Evolutionary conservation across 2,329 filamentous ascomycete species (phyloP), one percentile per base, ranked within the genome.

Genomic region (Ramichloridium luteum): DNA sequence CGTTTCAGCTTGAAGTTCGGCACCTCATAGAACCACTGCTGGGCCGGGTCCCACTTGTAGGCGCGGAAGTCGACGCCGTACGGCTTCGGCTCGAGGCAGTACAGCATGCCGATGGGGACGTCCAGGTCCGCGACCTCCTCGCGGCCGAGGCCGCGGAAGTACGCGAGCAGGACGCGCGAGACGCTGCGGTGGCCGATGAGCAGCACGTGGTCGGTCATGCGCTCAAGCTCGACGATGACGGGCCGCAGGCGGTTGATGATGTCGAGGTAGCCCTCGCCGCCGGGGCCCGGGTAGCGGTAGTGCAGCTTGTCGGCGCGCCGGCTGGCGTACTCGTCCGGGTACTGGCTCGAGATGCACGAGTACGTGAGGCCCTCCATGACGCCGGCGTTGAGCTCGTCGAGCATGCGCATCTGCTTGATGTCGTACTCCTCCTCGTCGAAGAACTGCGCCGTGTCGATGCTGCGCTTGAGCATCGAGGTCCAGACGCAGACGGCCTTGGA

Each of bases 11-110:
- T 75, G 59, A 90, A 96, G 49, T 86, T 69, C n/a, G 78, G 80
- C 27, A 92, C 60, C 53, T 90, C 77, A 37, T 90, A 76, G 48
- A 98, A 98, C 70, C 78, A 84, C 40, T 79, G 75, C 13, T 63
- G 71, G 3, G 69, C 65, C 40, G 82, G 72, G 52, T 93, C 82
- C 62, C 93, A 98, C 39, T 77, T 74, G 65, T 93, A 98, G 1
- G 85, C 88, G 55, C 93, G 88, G 63, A 96, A 94, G 39, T 93
- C 88, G 36, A 94, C 86, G 10, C 90, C 90, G 46, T 98, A 98
- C 1, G 90, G 90, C 67, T 94, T 94, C 42, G 90, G 90, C 58
- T 98, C 88, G 28, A 98, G 79, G 46, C 85, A 82, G 56, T 93
- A 98, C 5, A 94, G 67, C 67, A 93, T 86, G 12, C 90, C 90